Base-by-base conservation (phyloP, 176 grass and related monocot genomes). In the Lolium perenne region DNA sequence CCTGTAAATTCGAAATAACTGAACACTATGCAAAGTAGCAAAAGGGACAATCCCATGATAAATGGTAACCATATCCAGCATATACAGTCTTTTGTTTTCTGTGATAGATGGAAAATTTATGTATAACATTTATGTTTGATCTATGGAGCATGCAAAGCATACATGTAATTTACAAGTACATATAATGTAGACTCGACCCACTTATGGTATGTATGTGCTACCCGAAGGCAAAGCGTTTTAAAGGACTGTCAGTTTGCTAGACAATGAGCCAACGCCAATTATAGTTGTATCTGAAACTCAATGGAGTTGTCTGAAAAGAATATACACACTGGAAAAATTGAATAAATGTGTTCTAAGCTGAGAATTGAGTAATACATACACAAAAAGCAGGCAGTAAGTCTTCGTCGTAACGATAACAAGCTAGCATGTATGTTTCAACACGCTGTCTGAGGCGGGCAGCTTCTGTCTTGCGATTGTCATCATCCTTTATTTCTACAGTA, bases 401-500 rank as follows among this genome's bases (percentile, higher is more conserved):
- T 49, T 10, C 54, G 18, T 12, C 21, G 32, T 35, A 35, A 35
- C 32, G 32, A 4, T 20, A 0, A 74, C 43, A 61, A 74, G 35
- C 81, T 29, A 26, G 12, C 81, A 61, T 60, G 38, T 0, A 83
- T 51, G 56, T 55, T 72, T 53, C 32, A 13, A 83, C 17, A 48
- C 32, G 35, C 16, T 74, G 13, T 21, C 22, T 6, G 8, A 74
- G 38, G 18, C 54, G 38, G n/a, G 32, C 14, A 74, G 29, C 68
- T 73, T 83, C 81, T 26, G 3, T n/a, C n/a, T 6, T 46, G 43
- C 40, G 61, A 29, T 81, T 62, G 6, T 7, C 60, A 8, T 62
- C 81, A 83, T 83, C 81, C 40, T 74, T 53, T 20, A 47, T 74
- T 60, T 59, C 49, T 10, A 61, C 53, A 74, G 45, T 17, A 18